Evolutionary conservation across 192 early-diverging fungal species (phyloP).

Genomic region (Irineochytrium annulatum): DNA sequence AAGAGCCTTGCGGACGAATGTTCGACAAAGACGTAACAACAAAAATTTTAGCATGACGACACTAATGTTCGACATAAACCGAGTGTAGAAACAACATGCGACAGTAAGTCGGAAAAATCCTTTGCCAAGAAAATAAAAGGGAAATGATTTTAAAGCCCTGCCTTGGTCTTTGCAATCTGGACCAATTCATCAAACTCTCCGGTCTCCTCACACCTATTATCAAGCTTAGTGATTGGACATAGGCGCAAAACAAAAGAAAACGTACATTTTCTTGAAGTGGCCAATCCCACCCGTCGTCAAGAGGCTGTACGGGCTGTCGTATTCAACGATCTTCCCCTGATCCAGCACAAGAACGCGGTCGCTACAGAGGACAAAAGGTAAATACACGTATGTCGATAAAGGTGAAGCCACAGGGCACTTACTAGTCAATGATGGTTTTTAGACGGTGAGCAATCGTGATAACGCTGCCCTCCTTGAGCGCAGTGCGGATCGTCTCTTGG

Average conservation of each 20-base stretch:
- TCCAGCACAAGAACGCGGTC: constrained; percentile 72
- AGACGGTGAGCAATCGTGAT: constrained; percentile 74
- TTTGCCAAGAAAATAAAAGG: too few relatives aligned
- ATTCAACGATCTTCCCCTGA: constrained; percentile 65
- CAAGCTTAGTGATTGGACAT: neutral
- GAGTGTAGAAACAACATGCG: too few relatives aligned
- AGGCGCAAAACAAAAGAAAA: neutral
- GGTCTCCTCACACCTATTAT: constrained; percentile 62
- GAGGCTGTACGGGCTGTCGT: constrained; percentile 47
- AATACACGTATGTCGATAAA: neutral
- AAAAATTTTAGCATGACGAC: too few relatives aligned
- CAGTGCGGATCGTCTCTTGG: constrained; percentile 61
- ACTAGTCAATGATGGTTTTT: constrained; percentile 55
- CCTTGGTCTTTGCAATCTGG: constrained; percentile 41
- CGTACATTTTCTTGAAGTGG: constrained; percentile 17
- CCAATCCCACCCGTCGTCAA: constrained; percentile 21
- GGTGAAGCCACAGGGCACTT: constrained; percentile 1
- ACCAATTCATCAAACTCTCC: constrained; percentile 69
- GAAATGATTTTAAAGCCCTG: too few relatives aligned
- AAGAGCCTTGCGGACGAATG: too few relatives aligned
- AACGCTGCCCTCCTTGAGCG: constrained; percentile 60
- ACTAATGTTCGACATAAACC: too few relatives aligned
- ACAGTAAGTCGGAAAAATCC: too few relatives aligned
- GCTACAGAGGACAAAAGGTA: neutral
- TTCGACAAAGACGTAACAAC: too few relatives aligned